Percentiles rank a stretch among this genome's conserved stretches.
These are phyloP conservation scores for Protomyces inouyei DNA, from an alignment of 1,139 yeast species.

Conservation along the genomic window DNA sequence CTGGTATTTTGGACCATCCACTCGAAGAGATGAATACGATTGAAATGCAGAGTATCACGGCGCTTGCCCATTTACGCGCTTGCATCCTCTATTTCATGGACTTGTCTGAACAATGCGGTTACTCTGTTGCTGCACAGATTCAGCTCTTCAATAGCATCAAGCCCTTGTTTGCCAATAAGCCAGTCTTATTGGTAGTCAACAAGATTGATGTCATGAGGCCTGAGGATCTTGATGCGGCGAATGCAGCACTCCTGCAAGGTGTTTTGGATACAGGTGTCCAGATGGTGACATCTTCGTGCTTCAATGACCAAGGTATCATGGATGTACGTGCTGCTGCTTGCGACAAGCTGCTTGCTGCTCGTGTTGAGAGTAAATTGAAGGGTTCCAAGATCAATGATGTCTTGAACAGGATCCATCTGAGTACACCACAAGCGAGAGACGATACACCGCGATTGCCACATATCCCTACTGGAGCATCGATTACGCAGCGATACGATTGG, in stretches of 20 bases:
- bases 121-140: conserved; percentile 94
- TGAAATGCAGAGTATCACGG: conserved; percentile 98
- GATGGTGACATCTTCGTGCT: conserved; percentile 87
- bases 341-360: conserved; percentile 87
- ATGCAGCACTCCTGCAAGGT: conserved; percentile 64
- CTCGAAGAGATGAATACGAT: conserved; percentile 99
- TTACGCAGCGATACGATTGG: conserved; percentile 61
- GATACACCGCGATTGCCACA: conserved; percentile 66
- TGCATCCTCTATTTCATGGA: conserved; percentile 97
- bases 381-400: conserved; percentile 87
- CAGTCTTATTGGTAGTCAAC: conserved; percentile 91
- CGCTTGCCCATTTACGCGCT: conserved; percentile 95
- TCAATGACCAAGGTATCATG: conserved; percentile 93
- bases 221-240: conserved; percentile 74
- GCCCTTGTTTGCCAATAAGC: conserved; percentile 93
- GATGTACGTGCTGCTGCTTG: conserved; percentile 94
- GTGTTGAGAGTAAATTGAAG: conserved; percentile 95
- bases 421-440: conserved; percentile 84
- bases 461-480: conserved; percentile 68
- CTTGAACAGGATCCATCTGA: conserved; percentile 90
- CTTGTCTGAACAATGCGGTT: conserved; percentile 97
- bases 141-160: conserved; percentile 93
- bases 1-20: conserved; percentile 97
- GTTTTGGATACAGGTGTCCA: conserved; percentile 57
- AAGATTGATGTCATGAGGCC: conserved; percentile 84